Evolutionary conservation across 805 yeast species (phyloP), one percentile per base, ranked within the genome.

Genomic region (Millerozyma miso): DNA sequence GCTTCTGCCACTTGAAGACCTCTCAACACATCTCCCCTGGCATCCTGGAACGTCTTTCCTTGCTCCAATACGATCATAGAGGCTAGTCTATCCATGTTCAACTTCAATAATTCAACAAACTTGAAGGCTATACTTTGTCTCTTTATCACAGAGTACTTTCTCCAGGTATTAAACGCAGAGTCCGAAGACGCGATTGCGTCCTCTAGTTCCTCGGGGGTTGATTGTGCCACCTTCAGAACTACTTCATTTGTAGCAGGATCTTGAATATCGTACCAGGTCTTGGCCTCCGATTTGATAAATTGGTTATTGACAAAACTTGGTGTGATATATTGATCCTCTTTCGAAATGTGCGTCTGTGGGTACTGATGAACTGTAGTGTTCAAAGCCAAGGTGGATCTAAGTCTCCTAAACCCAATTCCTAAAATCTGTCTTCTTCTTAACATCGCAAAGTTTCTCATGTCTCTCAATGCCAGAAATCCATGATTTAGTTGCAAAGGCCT

Each of bases 1-100:
- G 84, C 81, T 66, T 83, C 90, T 3, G 88, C 89, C 38, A 83
- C 90, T 62, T 83, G 90, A 37, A 83, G 70, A 3, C 90, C 90
- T 43, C 90, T 71, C 42, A 83, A 71, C 13, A 83, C 90, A 61
- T 84, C 76, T 15, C 89, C 90, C 56, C 72, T 67, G 41, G 90
- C 90, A 52, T 83, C 90, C 33, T 78, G 76, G 61, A 81, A 80
- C 16, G 90, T 80, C 65, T 84, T 83, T 41, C 91, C 90, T 48
- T 70, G 76, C 49, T 70, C 76, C 59, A 66, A 65, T 35, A 70
- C 76, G 50, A 70, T 70, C 51, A 70, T 65, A 15, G 79, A 71
- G 1, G 90, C 90, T 17, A 83, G 63, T 44, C 85, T 61, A 62
- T 83, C 88, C 78, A 81, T 77, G 62, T 83, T 80, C 43, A 69